Base-by-base conservation (phyloP, 2,329 filamentous ascomycete species). In the Calonectria multiphialidica region DNA sequence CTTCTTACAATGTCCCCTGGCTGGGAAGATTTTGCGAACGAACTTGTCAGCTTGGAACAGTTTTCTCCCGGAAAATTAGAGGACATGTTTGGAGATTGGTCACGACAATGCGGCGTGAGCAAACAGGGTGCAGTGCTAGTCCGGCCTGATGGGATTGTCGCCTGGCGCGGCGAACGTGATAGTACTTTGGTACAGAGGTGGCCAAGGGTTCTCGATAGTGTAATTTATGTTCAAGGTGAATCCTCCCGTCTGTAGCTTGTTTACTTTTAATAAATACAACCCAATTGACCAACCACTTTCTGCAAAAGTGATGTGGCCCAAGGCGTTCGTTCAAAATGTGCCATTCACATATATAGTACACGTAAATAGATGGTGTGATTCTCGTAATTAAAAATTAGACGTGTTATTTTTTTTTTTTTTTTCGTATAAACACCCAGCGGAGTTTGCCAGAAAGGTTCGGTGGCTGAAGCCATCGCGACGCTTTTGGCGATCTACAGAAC, bases 111-210 rank as follows among this genome's bases (percentile, higher is more conserved):
- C 6, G 53, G 65, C 1, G 40, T 61, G 1, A 18, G 44, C 28
- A 68, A 57, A 4, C 25, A 68, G 8, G 65, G 65, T 1, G 65
- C 65, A 16, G 53, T 68, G 28, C 23, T 68, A 13, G 53, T 68
- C 6, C 53, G 65, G n/a, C 65, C 65, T 49, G 65, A 68, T 13
- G 53, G 65, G 0, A 59, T 68, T 18, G 44, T 68, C 37, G 65
- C 50, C 1, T 68, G 65, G 65, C 65, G 65, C n/a, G 65, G 50
- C 13, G 65, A 49, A n/a, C n/a, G 8, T 5, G 18, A 23, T n/a
- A n/a, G 44, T 18, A 28, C 16, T 13, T 30, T 45, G 9, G 6
- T 61, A 6, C 28, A 61, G 28, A 33, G 7, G 6, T 68, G 65
- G 53, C 10, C 42, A 1, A 33, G 18, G 1, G 9, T 68, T 33